Base-by-base conservation (phyloP, 495 filamentous ascomycete species). In the Aspergillus biplanus region DNA sequence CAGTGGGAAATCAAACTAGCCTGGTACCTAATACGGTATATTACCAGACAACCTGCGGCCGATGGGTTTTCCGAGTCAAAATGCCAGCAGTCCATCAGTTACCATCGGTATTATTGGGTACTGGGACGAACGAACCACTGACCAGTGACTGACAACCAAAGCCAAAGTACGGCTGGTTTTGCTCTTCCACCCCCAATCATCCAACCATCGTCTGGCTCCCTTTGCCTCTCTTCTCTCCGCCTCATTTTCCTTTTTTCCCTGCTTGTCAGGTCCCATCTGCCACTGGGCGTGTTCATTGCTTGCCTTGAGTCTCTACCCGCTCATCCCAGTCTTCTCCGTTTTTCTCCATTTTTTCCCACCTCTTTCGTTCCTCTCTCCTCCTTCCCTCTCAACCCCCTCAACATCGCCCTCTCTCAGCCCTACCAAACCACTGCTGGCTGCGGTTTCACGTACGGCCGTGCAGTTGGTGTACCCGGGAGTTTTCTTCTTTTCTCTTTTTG, bases 391-490 rank as follows among this genome's bases (percentile, higher is more conserved):
- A 12, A 33, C 47, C 47, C 47, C 16, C 47, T 50, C 47, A 9
- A n/a, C 47, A 27, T 50, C 47, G n/a, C 9, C n/a, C 16, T 44
- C 33, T 54, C 27, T 32, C 53, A 55, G 58, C 58, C 49, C 62
- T n/a, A 52, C 54, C 58, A 52, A 56, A 65, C 59, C 55, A 57
- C 65, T 65, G 62, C 49, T 59, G 34, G 63, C 68, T 67, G 67
- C 65, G 63, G 62, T 67, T 54, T 47, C 50, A 62, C 65, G 64
- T 71, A 69, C 71, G 69, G 69, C 67, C 65, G 69, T 62, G 69
- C 73, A 69, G 66, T 71, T 70, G 72, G 65, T 66, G 34, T 67
- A 65, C 62, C 63, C 62, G 49, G 60, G 61, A 69, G 65, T 68
- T 55, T 58, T 66, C 54, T 61, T 63, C 13, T 27, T 27, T 27